phyloP scores from a whole-genome alignment of 371 early-diverging fungal species.

The Mortierella sp. region DNA sequence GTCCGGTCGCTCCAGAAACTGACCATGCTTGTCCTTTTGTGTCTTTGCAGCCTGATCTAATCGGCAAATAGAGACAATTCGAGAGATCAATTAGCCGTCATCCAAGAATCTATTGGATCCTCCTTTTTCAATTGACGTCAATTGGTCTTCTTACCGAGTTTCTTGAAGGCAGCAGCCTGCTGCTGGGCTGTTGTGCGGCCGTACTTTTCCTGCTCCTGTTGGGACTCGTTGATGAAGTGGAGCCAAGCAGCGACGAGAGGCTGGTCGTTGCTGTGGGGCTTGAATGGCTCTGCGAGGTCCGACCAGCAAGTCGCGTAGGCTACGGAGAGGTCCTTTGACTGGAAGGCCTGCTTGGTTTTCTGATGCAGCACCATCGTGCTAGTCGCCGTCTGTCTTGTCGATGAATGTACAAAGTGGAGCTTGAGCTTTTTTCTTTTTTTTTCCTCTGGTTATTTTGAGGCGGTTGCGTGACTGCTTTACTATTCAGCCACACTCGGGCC shows the following conservation, averaged over 20 bases:
- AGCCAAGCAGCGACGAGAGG: constrained; percentile 50
- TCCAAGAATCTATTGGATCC: neutral
- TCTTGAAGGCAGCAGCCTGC: constrained; percentile 54
- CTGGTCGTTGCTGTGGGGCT: constrained; percentile 5
- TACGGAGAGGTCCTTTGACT: constrained; percentile 55
- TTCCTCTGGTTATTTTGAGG: no score
- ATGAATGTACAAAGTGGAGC: neutral
- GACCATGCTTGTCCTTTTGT: constrained; percentile 31
- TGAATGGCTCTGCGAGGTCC: constrained; percentile 34
- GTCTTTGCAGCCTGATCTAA: constrained; percentile 39
- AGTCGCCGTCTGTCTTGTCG: neutral
- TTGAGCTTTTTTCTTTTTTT: neutral
- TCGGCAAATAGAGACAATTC: neutral
- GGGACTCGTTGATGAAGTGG: constrained; percentile 37
- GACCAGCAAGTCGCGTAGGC: constrained; percentile 48
- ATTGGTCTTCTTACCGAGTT: constrained; percentile 34
- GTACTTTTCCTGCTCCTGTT: constrained; percentile 52
- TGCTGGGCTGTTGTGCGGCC: constrained; percentile 55
- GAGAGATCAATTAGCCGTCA: neutral
- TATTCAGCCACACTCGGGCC: constrained; percentile 10
- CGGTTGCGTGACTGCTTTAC: neutral
- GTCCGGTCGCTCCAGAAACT: constrained; percentile 32
- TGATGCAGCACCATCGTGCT: constrained; percentile 57
- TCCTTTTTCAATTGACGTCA: neutral
- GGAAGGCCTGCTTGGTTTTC: constrained; percentile 54